Percentiles rank a stretch among this genome's conserved stretches.
phyloP scores from a whole-genome alignment of 1,139 yeast genomes.

The Geotrichum phurueaensis region DNA sequence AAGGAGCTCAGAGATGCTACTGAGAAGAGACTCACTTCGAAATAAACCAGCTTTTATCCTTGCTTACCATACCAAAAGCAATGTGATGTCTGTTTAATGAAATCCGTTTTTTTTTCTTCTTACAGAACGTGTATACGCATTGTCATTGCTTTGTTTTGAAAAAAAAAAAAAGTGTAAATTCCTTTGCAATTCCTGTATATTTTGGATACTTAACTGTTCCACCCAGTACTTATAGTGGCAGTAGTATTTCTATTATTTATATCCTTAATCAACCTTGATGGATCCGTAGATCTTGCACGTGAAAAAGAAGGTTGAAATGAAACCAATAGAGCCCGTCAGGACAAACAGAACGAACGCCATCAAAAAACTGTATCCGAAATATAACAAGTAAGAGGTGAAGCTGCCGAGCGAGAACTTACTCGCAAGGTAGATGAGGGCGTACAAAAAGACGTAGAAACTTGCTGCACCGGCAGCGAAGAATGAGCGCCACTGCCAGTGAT shows the following conservation, averaged over 20 bases:
- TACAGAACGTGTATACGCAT: neutral
- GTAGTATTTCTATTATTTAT: neutral
- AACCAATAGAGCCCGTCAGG: slow-evolving; percentile 85
- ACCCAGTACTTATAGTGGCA: neutral
- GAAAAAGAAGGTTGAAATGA: slow-evolving; percentile 65
- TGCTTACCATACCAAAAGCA: neutral
- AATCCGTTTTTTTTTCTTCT: neutral
- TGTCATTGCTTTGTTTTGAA: neutral
- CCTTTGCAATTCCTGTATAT: neutral
- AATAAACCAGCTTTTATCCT: neutral
- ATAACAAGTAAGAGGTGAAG: slow-evolving; percentile 67
- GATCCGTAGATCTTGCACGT: slow-evolving; percentile 75
- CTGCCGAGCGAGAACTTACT: slow-evolving; percentile 63
- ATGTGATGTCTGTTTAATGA: neutral
- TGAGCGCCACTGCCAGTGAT: slow-evolving; percentile 97
- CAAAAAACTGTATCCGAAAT: slow-evolving; percentile 77
- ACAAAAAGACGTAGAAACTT: slow-evolving; percentile 74
- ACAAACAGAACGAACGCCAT: slow-evolving; percentile 69
- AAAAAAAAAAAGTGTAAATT: neutral
- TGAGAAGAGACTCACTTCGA: slow-evolving; percentile 28
- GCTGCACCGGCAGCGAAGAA: slow-evolving; percentile 87
- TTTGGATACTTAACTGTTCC: neutral
- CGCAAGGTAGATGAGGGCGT: slow-evolving; percentile 54
- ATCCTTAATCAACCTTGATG: slow-evolving; percentile 66
- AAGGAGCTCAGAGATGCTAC: slow-evolving; percentile 42